Percentiles rank a stretch among this genome's conserved stretches.
phyloP scores from a whole-genome alignment of 257 asterid species.

The Datura wrightii region DNA sequence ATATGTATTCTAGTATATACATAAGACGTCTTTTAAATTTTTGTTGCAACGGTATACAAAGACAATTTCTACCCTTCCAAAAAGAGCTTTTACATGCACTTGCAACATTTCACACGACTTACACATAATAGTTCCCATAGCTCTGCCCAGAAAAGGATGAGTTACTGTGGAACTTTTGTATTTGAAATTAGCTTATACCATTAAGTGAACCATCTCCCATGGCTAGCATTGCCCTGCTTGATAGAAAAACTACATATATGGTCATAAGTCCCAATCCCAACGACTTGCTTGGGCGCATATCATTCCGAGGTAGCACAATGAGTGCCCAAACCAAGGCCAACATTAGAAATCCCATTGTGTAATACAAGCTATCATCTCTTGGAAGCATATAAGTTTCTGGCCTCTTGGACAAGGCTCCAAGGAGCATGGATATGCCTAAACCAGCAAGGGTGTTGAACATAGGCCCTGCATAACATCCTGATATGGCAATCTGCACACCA shows the following conservation, averaged over 20 bases:
- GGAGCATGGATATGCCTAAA: slow-evolving; percentile 69
- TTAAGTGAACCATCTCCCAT: slow-evolving; percentile 54
- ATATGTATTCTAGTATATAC: not conserved
- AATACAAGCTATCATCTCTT: slow-evolving; percentile 64
- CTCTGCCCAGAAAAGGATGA: slow-evolving; percentile 2
- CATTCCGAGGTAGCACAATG: slow-evolving; percentile 59
- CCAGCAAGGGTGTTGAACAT: slow-evolving; percentile 85
- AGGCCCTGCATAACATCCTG: slow-evolving; percentile 88
- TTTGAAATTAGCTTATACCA: slow-evolving; percentile 36
- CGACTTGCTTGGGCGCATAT: slow-evolving; percentile 68
- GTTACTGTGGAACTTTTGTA: not conserved
- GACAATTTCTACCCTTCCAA: not conserved
- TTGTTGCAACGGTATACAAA: not conserved
- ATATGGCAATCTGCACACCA: slow-evolving; percentile 83
- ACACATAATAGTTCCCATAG: not conserved
- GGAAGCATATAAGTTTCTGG: slow-evolving; percentile 62
- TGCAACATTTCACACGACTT: not conserved
- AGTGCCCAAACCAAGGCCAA: slow-evolving; percentile 71
- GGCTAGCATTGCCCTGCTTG: slow-evolving; percentile 55
- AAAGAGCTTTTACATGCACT: not conserved
- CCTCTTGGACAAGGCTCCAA: slow-evolving; percentile 64
- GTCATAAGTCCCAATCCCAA: slow-evolving; percentile 70
- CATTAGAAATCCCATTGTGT: slow-evolving; percentile 62
- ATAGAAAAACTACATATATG: slow-evolving; percentile 64
- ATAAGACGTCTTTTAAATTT: not conserved